Evolutionary conservation across 2,329 filamentous ascomycete genomes (phyloP).

Genomic region (Colletotrichum musicola): DNA sequence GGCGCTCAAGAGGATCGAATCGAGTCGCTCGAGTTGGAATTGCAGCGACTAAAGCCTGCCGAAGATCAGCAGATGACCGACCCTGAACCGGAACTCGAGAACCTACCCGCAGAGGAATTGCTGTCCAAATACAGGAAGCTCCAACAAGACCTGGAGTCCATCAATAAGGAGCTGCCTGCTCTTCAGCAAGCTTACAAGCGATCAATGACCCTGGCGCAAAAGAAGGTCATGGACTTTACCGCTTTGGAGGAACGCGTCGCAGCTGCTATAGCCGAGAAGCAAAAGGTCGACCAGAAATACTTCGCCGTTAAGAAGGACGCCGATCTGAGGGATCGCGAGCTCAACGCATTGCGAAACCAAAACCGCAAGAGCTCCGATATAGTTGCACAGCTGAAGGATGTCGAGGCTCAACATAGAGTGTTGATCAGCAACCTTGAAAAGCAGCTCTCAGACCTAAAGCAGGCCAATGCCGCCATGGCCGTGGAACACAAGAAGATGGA

Average conservation of each 20-base stretch:
- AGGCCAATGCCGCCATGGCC: slow-evolving; percentile 78
- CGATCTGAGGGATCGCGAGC: slow-evolving; percentile 85
- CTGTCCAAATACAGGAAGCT: slow-evolving; percentile 79
- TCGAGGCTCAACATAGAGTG: slow-evolving; percentile 81
- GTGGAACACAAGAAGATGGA: slow-evolving; percentile 83
- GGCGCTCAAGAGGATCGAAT: slow-evolving; percentile 86
- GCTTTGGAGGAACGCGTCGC: slow-evolving; percentile 83
- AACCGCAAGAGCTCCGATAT: slow-evolving; percentile 94
- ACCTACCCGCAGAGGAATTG: slow-evolving; percentile 77
- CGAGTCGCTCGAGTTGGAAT: slow-evolving; percentile 82
- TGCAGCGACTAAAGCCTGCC: slow-evolving; percentile 74
- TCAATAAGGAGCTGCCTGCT: slow-evolving; percentile 88
- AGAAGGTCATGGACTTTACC: slow-evolving; percentile 84
- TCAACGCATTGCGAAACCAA: slow-evolving; percentile 82
- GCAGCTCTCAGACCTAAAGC: slow-evolving; percentile 85
- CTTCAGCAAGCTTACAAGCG: slow-evolving; percentile 94
- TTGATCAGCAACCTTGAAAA: slow-evolving; percentile 90
- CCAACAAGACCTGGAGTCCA: slow-evolving; percentile 82
- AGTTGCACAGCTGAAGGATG: slow-evolving; percentile 91
- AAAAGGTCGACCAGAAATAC: slow-evolving; percentile 97
- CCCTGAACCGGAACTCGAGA: slow-evolving; percentile 63
- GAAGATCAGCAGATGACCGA: slow-evolving; percentile 62
- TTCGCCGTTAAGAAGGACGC: slow-evolving; percentile 96
- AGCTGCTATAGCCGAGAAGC: slow-evolving; percentile 86
- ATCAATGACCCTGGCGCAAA: slow-evolving; percentile 84